Conservation (phyloP, 495 filamentous ascomycete species). For the Penicillium diatomitis region DNA sequence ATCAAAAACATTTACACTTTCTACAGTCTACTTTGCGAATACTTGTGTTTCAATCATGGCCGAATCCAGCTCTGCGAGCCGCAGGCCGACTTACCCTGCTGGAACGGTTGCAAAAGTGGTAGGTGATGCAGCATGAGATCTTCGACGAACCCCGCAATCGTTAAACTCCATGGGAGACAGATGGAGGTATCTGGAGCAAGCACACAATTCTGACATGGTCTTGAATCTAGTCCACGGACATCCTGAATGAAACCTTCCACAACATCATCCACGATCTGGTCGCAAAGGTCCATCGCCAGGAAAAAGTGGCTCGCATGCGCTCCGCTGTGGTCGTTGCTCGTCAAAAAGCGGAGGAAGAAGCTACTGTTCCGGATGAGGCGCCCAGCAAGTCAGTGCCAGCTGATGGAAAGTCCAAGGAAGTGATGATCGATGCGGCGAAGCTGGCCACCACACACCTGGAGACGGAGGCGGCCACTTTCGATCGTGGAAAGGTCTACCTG, state of each 20-base stretch:
- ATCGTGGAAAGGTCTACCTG: constrained; percentile 60
- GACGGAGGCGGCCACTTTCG: constrained; percentile 61
- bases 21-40: too few relatives aligned
- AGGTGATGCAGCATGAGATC: constrained; percentile 8
- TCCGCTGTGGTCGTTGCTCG: constrained; percentile 65
- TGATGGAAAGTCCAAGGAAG: constrained; percentile 24
- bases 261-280: constrained; percentile 65
- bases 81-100: constrained; percentile 26
- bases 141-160: not conserved
- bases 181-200: too few relatives aligned
- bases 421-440: constrained; percentile 27
- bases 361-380: constrained; percentile 26
- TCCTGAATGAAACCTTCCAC: constrained; percentile 60
- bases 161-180: too few relatives aligned
- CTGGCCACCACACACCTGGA: constrained; percentile 45
- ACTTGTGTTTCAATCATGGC: constrained; percentile 21
- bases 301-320: constrained; percentile 61
- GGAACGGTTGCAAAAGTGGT: constrained; percentile 41
- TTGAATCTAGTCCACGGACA: constrained; percentile 32
- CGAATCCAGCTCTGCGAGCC: constrained; percentile 26
- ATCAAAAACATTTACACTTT: too few relatives aligned
- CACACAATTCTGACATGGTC: constrained; percentile 1
- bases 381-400: constrained; percentile 20
- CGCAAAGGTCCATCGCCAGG: constrained; percentile 62
- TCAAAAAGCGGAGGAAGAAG: constrained; percentile 51